phyloP scores from a whole-genome alignment of 1,284 basidiomycete genomes.

The Austroboletus novae-zelandiae region DNA sequence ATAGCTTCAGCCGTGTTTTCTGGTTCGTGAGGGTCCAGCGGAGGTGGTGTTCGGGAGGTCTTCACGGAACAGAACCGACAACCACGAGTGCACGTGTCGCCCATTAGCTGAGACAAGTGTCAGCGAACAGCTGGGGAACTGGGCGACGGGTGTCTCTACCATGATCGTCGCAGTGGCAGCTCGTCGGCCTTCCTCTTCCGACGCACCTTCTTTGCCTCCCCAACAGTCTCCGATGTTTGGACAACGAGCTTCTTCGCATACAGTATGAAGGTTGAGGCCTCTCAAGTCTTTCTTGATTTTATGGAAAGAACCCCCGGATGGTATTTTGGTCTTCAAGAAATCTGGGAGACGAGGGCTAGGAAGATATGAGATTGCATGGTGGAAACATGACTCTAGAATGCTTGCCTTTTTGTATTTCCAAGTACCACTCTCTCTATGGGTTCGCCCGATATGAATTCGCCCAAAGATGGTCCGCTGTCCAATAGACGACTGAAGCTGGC shows the following conservation, averaged over 20 bases:
- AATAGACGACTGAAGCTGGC: conserved; percentile 57
- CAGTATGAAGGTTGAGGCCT: conserved; percentile 90
- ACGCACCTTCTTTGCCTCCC: conserved; percentile 84
- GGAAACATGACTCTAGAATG: neutral
- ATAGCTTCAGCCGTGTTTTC: conserved; percentile 99
- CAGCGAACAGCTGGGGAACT: conserved; percentile 4
- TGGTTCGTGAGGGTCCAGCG: conserved; percentile 95
- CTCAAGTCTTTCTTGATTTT: conserved; percentile 96
- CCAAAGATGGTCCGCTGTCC: conserved; percentile 73
- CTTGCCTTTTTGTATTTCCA: conserved; percentile 74
- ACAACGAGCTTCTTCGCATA: conserved; percentile 98
- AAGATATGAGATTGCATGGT: neutral
- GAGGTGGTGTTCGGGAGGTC: conserved; percentile 85
- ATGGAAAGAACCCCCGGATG: conserved; percentile 85
- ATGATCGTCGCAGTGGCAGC: conserved; percentile 99
- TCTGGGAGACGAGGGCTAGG: conserved; percentile 84
- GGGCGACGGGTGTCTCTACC: conserved; percentile 48
- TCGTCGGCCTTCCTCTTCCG: conserved; percentile 72
- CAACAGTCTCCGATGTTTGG: conserved; percentile 99
- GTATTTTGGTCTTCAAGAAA: conserved; percentile 92
- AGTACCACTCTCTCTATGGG: conserved; percentile 66
- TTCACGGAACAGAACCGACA: conserved; percentile 99
- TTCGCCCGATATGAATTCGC: conserved; percentile 80
- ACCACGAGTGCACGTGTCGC: conserved; percentile 98
- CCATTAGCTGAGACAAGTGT: conserved; percentile 71